Evolutionary conservation across 805 yeast genomes (phyloP), one percentile per base, ranked within the genome.

Genomic region (Lipomyces yamanashiensis): DNA sequence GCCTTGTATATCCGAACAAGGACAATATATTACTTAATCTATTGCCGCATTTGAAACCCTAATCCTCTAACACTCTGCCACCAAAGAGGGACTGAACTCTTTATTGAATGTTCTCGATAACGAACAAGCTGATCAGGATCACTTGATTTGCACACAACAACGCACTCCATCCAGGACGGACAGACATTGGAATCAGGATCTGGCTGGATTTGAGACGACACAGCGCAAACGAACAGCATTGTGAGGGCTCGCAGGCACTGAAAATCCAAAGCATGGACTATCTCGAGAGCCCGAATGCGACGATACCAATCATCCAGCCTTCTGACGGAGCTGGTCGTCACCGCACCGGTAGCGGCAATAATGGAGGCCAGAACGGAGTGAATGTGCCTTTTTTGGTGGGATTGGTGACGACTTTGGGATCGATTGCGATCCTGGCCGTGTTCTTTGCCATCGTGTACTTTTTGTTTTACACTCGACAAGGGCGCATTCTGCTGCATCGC

Each of bases 361-460:
- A 51, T 23, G 44, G 44, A 37, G 1, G 8, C 19, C 53, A 34
- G 40, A 28, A 49, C n/a, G 58, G 58, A 23, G 51, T 54, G 36
- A 54, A 54, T 44, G 51, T 54, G 50, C 79, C 81, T 7, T 66
- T 78, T 51, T 70, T 78, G 12, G 75, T 78, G 28, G 80, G 79
- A 0, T 71, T 79, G 17, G 67, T 77, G 36, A 70, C 78, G 1
- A 79, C 79, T 1, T 63, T 79, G 28, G 81, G 81, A 2, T 47
- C 64, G 21, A 52, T 64, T 37, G 59, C 55, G 15, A 50, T 59
- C 12, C 55, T 66, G 17, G 71, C 76, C 6, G 61, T 78, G 28
- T 72, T 77, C 52, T 63, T 78, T 43, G 72, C 74, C 8, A 62
- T 78, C 37, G 33, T 73, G 64, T 63, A 75, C 77, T 68, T 75